Percentiles rank a stretch among this genome's conserved stretches.
These are phyloP conservation scores for Hordeum marinum DNA, from an alignment of 176 grass and related monocot genomes.

Conservation along the genomic window DNA sequence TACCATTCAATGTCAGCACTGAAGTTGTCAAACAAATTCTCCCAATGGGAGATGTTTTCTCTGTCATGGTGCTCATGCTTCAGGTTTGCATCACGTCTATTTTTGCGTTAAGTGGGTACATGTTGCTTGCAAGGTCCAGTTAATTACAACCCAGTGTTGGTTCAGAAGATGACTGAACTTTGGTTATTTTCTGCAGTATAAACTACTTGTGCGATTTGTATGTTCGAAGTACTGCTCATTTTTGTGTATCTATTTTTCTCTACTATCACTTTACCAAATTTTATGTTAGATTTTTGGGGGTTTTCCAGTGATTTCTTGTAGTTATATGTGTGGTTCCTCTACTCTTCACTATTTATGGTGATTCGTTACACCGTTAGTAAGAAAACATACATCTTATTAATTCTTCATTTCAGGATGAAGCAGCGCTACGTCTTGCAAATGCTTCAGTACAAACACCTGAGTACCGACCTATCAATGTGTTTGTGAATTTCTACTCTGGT, in stretches of 20 bases:
- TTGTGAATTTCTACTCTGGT: conserved; percentile 96
- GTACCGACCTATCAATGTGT: conserved; percentile 79
- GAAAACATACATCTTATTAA: neutral
- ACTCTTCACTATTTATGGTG: neutral
- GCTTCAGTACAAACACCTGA: conserved; percentile 69
- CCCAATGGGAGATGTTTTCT: conserved; percentile 95
- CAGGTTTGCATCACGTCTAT: conserved; percentile 50
- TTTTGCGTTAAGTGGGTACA: neutral
- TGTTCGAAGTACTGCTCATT: neutral
- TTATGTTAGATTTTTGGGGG: neutral
- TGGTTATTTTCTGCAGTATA: neutral
- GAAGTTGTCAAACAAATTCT: conserved; percentile 90
- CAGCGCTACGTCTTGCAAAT: conserved; percentile 63
- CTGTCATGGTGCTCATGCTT: conserved; percentile 79
- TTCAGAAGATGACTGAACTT: neutral
- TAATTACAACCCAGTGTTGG: neutral
- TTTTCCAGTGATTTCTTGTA: neutral
- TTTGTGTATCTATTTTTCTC: neutral
- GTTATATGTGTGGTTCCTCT: neutral
- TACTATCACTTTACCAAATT: neutral
- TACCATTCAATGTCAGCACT: conserved; percentile 96
- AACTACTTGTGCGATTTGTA: neutral
- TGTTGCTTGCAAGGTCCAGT: neutral
- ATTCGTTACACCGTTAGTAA: neutral
- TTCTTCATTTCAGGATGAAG: conserved; percentile 58